Evolutionary conservation across 352 stramenopile genomes (phyloP).

Genomic region (Globisporangium uncinulatum): DNA sequence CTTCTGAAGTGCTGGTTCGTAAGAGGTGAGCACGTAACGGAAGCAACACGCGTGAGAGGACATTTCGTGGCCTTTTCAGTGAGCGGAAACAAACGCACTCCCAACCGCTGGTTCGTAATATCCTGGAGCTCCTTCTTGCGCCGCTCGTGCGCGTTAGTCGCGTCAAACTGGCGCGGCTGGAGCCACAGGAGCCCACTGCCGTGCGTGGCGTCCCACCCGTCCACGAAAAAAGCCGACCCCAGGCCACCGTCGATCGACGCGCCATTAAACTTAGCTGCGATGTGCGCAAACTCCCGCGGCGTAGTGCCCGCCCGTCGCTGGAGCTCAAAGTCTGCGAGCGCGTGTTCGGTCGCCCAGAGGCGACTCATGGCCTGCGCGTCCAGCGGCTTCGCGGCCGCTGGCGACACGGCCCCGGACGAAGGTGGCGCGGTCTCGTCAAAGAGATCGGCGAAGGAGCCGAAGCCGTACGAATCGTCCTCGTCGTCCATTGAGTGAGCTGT

Average conservation of each 20-base stretch:
- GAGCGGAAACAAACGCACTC: background rate
- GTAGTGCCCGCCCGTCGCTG: constrained; percentile 1
- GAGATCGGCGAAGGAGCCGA: constrained; percentile 57
- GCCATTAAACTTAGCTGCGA: constrained; percentile 48
- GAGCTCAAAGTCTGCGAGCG: constrained; percentile 34
- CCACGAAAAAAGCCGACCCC: constrained; percentile 25
- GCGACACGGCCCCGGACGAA: background rate
- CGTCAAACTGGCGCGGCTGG: constrained; percentile 43
- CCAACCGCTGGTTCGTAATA: constrained; percentile 33
- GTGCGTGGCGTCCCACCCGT: constrained; percentile 5
- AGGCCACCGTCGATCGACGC: constrained; percentile 42
- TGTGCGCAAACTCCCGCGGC: constrained; percentile 34
- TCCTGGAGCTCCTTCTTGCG: constrained; percentile 56
- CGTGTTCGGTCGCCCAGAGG: constrained; percentile 45
- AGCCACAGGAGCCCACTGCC: constrained; percentile 47
- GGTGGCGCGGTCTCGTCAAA: constrained; percentile 22
- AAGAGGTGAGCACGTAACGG: background rate
- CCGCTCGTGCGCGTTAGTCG: constrained; percentile 29
- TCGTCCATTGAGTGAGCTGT: constrained; percentile 29
- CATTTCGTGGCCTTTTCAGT: background rate
- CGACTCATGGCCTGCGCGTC: constrained; percentile 30
- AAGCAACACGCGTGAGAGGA: background rate
- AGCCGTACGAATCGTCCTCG: constrained; percentile 65
- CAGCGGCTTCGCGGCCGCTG: constrained; percentile 11
- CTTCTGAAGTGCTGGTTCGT: background rate